phyloP scores from a whole-genome alignment of 2,329 filamentous ascomycete genomes.

The Arthrinium puccinioides region DNA sequence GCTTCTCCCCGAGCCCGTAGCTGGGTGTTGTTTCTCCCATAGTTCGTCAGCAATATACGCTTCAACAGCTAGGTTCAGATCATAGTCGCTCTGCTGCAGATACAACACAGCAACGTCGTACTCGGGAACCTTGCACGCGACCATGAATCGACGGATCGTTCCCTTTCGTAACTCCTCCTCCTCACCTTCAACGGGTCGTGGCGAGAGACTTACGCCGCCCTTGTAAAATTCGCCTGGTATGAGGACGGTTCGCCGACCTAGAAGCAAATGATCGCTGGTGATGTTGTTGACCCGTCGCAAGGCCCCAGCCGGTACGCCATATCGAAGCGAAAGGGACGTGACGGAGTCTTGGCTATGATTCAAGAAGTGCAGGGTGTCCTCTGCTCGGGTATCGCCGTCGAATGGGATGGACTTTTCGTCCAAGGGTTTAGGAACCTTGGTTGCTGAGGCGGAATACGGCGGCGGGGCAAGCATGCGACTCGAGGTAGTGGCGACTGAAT shows the following conservation, averaged over 20 bases:
- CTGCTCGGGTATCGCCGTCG: slow-evolving; percentile 28
- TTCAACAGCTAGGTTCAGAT: slow-evolving; percentile 57
- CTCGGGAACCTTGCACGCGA: slow-evolving; percentile 68
- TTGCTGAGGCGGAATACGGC: slow-evolving; percentile 26
- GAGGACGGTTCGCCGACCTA: slow-evolving; percentile 60
- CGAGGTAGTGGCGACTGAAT: slow-evolving; percentile 24
- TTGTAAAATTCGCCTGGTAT: slow-evolving; percentile 67
- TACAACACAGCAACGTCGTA: slow-evolving; percentile 72
- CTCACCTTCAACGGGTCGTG: slow-evolving; percentile 64
- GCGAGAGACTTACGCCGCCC: slow-evolving; percentile 59
- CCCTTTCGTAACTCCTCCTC: slow-evolving; percentile 65
- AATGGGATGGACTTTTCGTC: slow-evolving; percentile 21
- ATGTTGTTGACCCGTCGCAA: slow-evolving; percentile 64
- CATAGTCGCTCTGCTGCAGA: slow-evolving; percentile 60
- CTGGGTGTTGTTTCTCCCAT: slow-evolving; percentile 66
- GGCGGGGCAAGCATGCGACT: slow-evolving; percentile 25
- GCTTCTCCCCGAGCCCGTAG: slow-evolving; percentile 28
- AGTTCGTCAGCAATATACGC: slow-evolving; percentile 63
- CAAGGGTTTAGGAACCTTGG: slow-evolving; percentile 4
- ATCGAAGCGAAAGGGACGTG: slow-evolving; percentile 61
- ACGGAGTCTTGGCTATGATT: slow-evolving; percentile 63
- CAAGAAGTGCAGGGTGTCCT: slow-evolving; percentile 69
- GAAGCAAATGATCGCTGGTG: slow-evolving; percentile 62
- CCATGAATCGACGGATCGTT: slow-evolving; percentile 71
- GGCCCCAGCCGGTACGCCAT: slow-evolving; percentile 56